Base-by-base conservation (phyloP, 108 stramenopile genomes). In the Nannochloropsis salina region DNA sequence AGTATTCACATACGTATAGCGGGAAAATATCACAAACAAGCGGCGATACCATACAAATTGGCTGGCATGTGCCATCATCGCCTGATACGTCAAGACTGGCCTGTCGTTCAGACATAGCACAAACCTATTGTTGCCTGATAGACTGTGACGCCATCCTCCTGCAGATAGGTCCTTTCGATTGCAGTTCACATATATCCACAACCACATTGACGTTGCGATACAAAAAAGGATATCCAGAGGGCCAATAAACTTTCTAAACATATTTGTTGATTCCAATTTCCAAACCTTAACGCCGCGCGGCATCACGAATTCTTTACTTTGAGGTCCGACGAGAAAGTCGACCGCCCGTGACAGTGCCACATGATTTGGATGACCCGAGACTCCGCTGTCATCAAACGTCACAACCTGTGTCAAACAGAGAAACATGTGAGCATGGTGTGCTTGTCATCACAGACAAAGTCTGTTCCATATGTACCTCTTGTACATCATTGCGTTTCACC, bases 31-130 rank as follows among this genome's bases (percentile, higher is more conserved):
- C 0, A 92, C 81, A 61, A 92, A 92, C 9, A 92, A 88, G 18
- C 88, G 85, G 2, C 92, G 91, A 45, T 89, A 92, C 92, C 92
- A 92, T 21, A 92, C 92, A 42, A 91, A 91, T 80, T 92, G 92
- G 43, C 89, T 88, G 11, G 51, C 74, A 82, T 92, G 92, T 42
- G 89, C 89, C 9, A 44, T 21, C 90, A 92, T 91, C 20, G 90
- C 90, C 82, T 21, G 20, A 80, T 88, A 88, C 51, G 80, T 47
- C 45, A 40, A 84, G 85, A 21, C 43, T 15, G 86, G 44, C 41
- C 85, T 83, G 80, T 44, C 44, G 42, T 85, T 89, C 9, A 42
- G 81, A 43, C 89, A 84, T 8, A 91, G 42, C 81, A 41, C 8
- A 74, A 74, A 74, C 4, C 61, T n/a, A n/a, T 15, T 74, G 15